phyloP scores from a whole-genome alignment of 2,329 filamentous ascomycete species.

The Neopestalotiopsis sp. region DNA sequence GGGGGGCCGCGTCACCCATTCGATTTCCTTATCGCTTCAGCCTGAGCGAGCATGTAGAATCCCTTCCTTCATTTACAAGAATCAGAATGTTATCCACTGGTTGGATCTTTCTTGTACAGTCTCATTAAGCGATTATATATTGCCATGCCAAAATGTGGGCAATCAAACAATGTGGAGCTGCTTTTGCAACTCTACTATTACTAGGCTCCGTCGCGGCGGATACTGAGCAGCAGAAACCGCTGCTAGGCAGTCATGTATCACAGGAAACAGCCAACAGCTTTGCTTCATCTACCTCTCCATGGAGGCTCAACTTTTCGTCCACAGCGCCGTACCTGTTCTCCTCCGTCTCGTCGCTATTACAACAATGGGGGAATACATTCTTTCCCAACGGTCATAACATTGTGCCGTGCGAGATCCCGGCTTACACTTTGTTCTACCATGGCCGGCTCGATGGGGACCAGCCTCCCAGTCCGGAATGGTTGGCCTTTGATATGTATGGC shows the following conservation, averaged over 20 bases:
- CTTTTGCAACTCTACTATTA: constrained; percentile 8
- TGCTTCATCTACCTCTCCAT: constrained; percentile 18
- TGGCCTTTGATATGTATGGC: constrained; percentile 52
- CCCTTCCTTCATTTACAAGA: background rate
- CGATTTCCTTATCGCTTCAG: constrained; percentile 1
- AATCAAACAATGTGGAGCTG: background rate
- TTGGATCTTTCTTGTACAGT: background rate
- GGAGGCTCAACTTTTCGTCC: constrained; percentile 52
- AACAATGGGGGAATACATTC: constrained; percentile 57
- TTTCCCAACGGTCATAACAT: constrained; percentile 56
- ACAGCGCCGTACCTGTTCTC: constrained; percentile 54
- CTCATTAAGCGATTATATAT: background rate
- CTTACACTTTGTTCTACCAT: constrained; percentile 55
- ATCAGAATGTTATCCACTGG: background rate
- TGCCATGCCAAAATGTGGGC: constrained; percentile 10
- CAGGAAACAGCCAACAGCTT: background rate
- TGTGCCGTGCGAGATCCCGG: constrained; percentile 49
- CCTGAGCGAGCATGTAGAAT: background rate
- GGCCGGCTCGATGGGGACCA: constrained; percentile 46
- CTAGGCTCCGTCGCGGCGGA: background rate
- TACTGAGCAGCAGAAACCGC: constrained; percentile 7
- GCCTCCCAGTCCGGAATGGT: constrained; percentile 56
- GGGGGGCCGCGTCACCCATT: constrained; percentile 13
- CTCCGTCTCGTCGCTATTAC: constrained; percentile 50
- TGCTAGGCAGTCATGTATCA: background rate